These are phyloP conservation scores for Leccinum obscurum DNA, from an alignment of 768 basidiomycete species.

Conservation along the genomic window DNA sequence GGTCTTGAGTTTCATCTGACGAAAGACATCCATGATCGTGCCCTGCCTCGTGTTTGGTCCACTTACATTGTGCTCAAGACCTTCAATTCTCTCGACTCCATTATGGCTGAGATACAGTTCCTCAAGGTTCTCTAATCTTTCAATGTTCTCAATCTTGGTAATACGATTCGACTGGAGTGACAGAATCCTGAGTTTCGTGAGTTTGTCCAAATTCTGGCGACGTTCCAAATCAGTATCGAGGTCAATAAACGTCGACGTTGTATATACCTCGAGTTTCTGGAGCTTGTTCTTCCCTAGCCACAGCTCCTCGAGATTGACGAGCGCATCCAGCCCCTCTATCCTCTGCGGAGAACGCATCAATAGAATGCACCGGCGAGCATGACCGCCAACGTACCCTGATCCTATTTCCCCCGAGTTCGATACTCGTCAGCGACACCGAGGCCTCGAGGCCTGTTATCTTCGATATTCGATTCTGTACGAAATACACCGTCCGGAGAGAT, in stretches of 20 bases:
- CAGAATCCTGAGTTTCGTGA: conserved; percentile 79
- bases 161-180: conserved; percentile 95
- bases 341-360: conserved; percentile 45
- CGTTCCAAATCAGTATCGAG: conserved; percentile 1
- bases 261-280: conserved; percentile 69
- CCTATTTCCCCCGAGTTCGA: conserved; percentile 93
- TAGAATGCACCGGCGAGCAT: not conserved
- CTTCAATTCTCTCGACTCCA: conserved; percentile 80
- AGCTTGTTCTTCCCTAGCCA: conserved; percentile 99
- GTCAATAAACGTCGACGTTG: not conserved
- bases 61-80: conserved; percentile 79
- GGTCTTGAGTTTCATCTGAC: conserved; percentile 68
- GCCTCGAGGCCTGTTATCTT: conserved; percentile 68
- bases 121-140: conserved; percentile 69
- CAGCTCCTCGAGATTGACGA: conserved; percentile 85
- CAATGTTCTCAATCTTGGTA: conserved; percentile 81
- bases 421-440: conserved; percentile 62
- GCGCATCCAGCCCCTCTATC: conserved; percentile 82
- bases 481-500: conserved; percentile 77
- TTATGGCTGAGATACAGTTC: conserved; percentile 96
- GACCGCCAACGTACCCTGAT: conserved; percentile 62
- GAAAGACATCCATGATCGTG: not conserved
- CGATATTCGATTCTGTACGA: conserved; percentile 94
- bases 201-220: conserved; percentile 61
- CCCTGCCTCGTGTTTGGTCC: not conserved